These are phyloP conservation scores for Crithidia mellificae DNA, from an alignment of 208 protist species.

Conservation along the genomic window DNA sequence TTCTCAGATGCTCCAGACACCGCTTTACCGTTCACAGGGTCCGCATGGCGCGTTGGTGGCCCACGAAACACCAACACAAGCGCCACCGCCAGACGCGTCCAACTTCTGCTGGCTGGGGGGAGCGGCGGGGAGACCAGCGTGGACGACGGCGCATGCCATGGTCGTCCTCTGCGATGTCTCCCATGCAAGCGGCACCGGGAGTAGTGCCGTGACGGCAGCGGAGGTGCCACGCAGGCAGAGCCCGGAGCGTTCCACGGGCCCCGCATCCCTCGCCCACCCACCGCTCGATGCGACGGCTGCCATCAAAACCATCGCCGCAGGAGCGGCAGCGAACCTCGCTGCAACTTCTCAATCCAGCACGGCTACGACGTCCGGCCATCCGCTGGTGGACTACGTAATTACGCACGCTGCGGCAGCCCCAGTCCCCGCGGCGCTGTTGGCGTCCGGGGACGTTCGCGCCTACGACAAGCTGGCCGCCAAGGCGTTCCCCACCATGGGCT, in stretches of 20 bases:
- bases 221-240: neutral
- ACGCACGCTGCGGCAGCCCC: neutral
- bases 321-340: neutral
- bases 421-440: neutral
- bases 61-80: neutral
- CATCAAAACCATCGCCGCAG: no score
- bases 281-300: no score
- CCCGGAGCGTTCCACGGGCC: neutral
- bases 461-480: constrained; percentile 7
- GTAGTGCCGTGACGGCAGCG: no score
- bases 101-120: constrained; percentile 23
- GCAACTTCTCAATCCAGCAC: no score
- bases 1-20: neutral
- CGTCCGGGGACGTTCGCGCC: neutral
- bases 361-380: constrained; percentile 16
- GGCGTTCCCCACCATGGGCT: constrained; percentile 20
- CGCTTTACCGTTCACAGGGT: neutral
- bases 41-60: neutral
- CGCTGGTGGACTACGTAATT: constrained; percentile 16
- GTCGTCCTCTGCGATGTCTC: constrained; percentile 14
- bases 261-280: neutral
- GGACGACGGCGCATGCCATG: constrained; percentile 27
- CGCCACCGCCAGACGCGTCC: neutral
- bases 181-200: no score
- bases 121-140: constrained; percentile 11